Percentiles rank a stretch among this genome's conserved stretches.
These are phyloP conservation scores for Escovopsis sp. DNA, from an alignment of 2,329 filamentous ascomycete species.

Conservation along the genomic window DNA sequence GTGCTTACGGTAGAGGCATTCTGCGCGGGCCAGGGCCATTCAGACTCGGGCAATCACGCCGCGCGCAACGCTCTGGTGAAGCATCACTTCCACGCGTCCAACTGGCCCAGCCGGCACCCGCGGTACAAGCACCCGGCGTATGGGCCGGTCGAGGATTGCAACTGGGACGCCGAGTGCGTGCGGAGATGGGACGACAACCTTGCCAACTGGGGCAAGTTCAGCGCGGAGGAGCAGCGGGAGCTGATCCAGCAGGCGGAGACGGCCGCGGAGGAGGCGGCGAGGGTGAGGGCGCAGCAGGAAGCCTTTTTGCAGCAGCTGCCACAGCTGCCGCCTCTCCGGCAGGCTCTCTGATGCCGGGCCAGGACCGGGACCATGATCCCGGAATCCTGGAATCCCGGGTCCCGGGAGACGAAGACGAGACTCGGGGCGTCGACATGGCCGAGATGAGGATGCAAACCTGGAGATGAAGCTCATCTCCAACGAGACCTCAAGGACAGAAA, in stretches of 20 bases:
- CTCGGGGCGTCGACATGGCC: too few relatives aligned
- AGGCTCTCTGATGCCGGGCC: neutral
- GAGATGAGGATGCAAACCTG: too few relatives aligned
- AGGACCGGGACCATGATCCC: too few relatives aligned
- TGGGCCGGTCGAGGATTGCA: slow-evolving; percentile 55
- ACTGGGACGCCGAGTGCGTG: slow-evolving; percentile 52
- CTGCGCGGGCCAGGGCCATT: slow-evolving; percentile 58
- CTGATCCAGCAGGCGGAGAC: slow-evolving; percentile 20
- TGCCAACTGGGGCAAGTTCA: slow-evolving; percentile 40
- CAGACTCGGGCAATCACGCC: slow-evolving; percentile 55
- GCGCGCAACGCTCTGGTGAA: slow-evolving; percentile 51
- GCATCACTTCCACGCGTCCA: slow-evolving; percentile 61
- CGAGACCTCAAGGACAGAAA: too few relatives aligned
- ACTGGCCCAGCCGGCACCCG: slow-evolving; percentile 53
- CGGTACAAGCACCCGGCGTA: slow-evolving; percentile 53
- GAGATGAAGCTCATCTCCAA: too few relatives aligned
- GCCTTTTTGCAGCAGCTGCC: slow-evolving; percentile 1
- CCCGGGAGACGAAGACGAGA: too few relatives aligned
- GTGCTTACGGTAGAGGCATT: slow-evolving; percentile 59
- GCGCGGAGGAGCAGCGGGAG: slow-evolving; percentile 42
- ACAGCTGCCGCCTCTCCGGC: neutral
- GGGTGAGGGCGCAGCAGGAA: slow-evolving; percentile 1
- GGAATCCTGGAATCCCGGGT: too few relatives aligned
- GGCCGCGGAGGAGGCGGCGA: neutral
- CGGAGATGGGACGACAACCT: slow-evolving; percentile 49